Base-by-base conservation (phyloP, 805 yeast genomes). In the Yarrowia sp. region DNA sequence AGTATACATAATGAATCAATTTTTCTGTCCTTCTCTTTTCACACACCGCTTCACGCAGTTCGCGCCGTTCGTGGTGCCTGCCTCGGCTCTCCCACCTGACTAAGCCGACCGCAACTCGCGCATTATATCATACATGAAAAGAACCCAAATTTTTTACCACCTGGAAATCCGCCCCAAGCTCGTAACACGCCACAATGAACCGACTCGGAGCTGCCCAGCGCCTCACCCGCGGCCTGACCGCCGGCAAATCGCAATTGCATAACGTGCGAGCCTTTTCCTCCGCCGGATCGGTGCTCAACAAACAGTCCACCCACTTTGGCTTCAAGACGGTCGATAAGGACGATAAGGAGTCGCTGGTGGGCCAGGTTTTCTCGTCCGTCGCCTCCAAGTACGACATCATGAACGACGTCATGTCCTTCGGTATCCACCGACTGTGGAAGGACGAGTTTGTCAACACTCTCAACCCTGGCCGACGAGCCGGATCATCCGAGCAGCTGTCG, bases 321-420 rank as follows among this genome's bases (percentile, higher is more conserved):
- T 91, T 86, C 75, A 85, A 86, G 70, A 89, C 93, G 4, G 96
- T 95, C 32, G 84, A 87, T 18, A 85, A 83, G 67, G 84, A 84
- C 33, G 89, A 90, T 68, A 93, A 93, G 77, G 96, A 93, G 74
- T 83, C 72, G 58, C 72, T 76, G 38, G 82, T 89, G 32, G 88
- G 90, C 57, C 87, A 87, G 31, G 98, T 95, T 32, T 95, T 95
- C 75, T 89, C 96, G 6, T 89, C 96, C 5, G 99, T 95, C 43
- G 99, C 99, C 3, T 84, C 92, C 39, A 92, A 86, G 65, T 95
- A 95, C 76, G 99, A 95, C 78, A 81, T 91, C 61, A 95, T 95
- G 99, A 95, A 95, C 78, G 99, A 95, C 77, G 96, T 91, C 48
- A 95, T 95, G 99, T 90, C 97, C 7, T 75, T 92, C 75, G 99